Evolutionary conservation across 2,329 filamentous ascomycete genomes (phyloP), one percentile per base, ranked within the genome.

Genomic region (Aspergillus glaucus): DNA sequence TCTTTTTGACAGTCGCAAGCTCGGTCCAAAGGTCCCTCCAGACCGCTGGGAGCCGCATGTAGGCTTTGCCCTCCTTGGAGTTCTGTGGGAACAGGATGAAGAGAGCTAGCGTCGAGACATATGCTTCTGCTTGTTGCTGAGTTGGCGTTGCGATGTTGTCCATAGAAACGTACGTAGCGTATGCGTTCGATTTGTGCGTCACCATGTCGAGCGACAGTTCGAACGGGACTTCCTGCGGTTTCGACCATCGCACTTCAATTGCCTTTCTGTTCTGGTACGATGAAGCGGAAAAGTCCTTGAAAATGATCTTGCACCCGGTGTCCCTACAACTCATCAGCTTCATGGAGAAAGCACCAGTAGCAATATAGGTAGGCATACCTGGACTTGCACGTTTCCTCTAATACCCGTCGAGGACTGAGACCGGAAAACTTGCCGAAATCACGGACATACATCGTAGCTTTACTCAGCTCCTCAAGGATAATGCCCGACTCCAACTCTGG

Each of bases 1-100:
- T 80, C 65, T 89, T 92, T 60, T 84, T 87, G 17, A 78, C 70
- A 45, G 84, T 81, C 0, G 83, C 76, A 50, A 95, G 79, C 62
- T 97, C 90, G 8, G 79, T 78, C 84, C 91, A 96, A 1, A 96
- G 73, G 55, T 95, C 87, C 63, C 88, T 84, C 87, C 89, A 98
- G 2, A 81, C 77, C 0, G 85, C 76, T 3, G 91, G 88, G 14
- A 98, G 74, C 45, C 87, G 81, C 53, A 95, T 66, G 50, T 85
- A 86, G 2, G 88, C 81, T 65, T 94, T 97, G 54, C 94, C 89
- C 61, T 97, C 92, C 58, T 88, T 93, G 0, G 81, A 70, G 14
- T 84, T 87, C n/a, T 80, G 79, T 1, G 83, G 82, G 55, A 90
- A 95, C 0, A 95, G 76, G 37, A 87, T 78, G 64, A 95, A 96